These are phyloP conservation scores for Favolaschia claudopus DNA, from an alignment of 768 basidiomycete species.

Conservation along the genomic window DNA sequence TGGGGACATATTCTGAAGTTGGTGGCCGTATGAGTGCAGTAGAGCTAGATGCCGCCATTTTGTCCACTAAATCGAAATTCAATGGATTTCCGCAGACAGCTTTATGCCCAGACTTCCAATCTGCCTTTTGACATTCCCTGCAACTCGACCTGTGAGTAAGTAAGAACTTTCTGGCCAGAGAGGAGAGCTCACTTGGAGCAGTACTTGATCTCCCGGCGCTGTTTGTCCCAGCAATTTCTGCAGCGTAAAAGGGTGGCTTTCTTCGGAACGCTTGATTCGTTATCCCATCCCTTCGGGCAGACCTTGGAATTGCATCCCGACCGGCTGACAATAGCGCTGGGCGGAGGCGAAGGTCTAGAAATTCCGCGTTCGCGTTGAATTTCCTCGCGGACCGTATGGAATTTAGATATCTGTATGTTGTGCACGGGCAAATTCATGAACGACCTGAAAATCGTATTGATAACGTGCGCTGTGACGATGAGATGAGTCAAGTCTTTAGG, in stretches of 20 bases:
- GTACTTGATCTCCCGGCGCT: constrained; percentile 1
- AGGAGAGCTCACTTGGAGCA: background rate
- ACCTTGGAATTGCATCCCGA: background rate
- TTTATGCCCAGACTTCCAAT: constrained; percentile 10
- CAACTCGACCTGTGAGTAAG: background rate
- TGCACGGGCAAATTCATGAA: background rate
- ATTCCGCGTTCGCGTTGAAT: background rate
- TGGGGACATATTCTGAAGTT: background rate
- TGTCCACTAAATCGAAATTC: background rate
- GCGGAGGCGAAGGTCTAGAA: background rate
- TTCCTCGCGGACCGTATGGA: background rate
- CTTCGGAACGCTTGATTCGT: background rate
- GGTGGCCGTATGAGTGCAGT: background rate
- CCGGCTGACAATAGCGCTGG: background rate
- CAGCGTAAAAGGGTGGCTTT: background rate
- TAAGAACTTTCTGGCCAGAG: no score
- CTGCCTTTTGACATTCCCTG: constrained; percentile 6
- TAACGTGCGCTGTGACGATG: background rate
- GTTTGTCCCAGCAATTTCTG: background rate
- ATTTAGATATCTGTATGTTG: background rate
- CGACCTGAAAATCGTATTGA: background rate
- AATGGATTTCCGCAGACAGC: constrained; percentile 10
- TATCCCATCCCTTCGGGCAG: constrained; percentile 1
- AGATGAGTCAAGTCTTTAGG: no score
- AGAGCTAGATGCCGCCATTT: background rate